Percentiles rank a stretch among this genome's conserved stretches.
phyloP scores from a whole-genome alignment of 2,329 filamentous ascomycete species.

The Pyrenochaeta sp. region DNA sequence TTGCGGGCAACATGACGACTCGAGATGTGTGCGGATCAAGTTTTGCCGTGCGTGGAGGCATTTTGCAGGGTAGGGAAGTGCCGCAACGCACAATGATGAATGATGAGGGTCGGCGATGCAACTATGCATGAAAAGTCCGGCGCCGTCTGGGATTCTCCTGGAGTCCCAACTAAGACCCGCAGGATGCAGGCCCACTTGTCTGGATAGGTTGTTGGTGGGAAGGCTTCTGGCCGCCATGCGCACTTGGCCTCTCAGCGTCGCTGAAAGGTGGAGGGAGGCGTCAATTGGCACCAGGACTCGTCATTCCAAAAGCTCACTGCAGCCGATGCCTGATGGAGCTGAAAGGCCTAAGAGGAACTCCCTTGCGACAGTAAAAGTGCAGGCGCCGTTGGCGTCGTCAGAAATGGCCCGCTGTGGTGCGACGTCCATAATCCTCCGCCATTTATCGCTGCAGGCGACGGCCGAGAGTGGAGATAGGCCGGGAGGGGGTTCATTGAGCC shows the following conservation, averaged over 20 bases:
- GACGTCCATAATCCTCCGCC: constrained; percentile 25
- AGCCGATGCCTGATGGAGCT: constrained; percentile 7
- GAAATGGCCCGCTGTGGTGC: constrained; percentile 11
- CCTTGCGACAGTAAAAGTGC: constrained; percentile 13
- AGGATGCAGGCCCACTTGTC: constrained; percentile 37
- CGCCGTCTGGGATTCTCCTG: constrained; percentile 27
- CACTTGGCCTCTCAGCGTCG: constrained; percentile 32
- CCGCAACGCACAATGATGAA: constrained; percentile 32
- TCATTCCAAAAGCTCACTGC: constrained; percentile 7
- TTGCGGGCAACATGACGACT: constrained; percentile 10
- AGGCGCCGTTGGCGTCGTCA: constrained; percentile 17
- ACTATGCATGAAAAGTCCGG: constrained; percentile 34
- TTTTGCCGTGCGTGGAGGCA: constrained; percentile 8
- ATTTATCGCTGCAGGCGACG: constrained; percentile 20
- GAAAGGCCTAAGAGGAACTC: no score
- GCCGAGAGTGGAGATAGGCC: constrained; percentile 30
- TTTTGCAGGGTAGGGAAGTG: constrained; percentile 16
- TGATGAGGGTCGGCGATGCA: constrained; percentile 24
- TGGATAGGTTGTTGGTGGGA: constrained; percentile 27
- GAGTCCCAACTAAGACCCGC: constrained; percentile 31
- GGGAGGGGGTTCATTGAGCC: constrained; percentile 25
- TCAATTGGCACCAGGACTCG: constrained; percentile 8
- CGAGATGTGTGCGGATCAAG: not conserved
- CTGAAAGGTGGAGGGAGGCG: constrained; percentile 18
- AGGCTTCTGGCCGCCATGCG: constrained; percentile 19